Evolutionary conservation across 2,329 filamentous ascomycete species (phyloP).

Genomic region (Dendrostoma leiphaemia): DNA sequence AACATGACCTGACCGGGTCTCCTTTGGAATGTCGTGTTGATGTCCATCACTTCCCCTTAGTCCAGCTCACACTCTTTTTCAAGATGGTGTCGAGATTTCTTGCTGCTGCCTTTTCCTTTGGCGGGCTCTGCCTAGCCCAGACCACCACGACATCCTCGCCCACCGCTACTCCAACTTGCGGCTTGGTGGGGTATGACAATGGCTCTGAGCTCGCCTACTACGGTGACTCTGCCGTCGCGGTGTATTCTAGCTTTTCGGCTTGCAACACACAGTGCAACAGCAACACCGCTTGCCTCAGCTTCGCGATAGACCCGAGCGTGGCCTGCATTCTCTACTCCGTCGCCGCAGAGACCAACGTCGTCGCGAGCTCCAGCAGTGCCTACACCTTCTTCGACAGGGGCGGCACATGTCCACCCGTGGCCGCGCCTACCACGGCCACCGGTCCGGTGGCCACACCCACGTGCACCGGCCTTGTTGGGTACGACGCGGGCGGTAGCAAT

Average conservation of each 20-base stretch:
- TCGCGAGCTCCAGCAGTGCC: conserved; percentile 29
- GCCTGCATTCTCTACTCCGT: conserved; percentile 16
- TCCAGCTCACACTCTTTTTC: too few species aligned
- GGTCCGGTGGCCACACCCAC: conserved; percentile 13
- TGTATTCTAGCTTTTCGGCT: conserved; percentile 7
- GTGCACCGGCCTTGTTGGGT: conserved; percentile 14
- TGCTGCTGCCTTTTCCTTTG: conserved; percentile 2
- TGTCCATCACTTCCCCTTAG: background rate
- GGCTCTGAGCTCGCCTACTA: conserved; percentile 16
- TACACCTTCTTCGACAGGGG: conserved; percentile 19
- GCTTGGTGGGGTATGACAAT: conserved; percentile 9
- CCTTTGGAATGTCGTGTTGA: background rate
- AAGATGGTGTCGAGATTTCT: conserved; percentile 11
- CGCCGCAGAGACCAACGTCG: conserved; percentile 19
- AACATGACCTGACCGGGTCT: background rate
- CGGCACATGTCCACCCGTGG: conserved; percentile 8
- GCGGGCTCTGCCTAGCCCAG: conserved; percentile 11
- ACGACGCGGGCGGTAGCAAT: conserved; percentile 14
- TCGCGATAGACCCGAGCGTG: conserved; percentile 8
- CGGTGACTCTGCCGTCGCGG: background rate
- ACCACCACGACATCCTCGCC: conserved; percentile 1
- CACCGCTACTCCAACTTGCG: conserved; percentile 8
- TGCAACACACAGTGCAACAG: conserved; percentile 15
- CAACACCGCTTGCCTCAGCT: conserved; percentile 14
- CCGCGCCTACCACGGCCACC: background rate